phyloP scores from a whole-genome alignment of 768 basidiomycete species.

The Termitomyces eurrhizus region DNA sequence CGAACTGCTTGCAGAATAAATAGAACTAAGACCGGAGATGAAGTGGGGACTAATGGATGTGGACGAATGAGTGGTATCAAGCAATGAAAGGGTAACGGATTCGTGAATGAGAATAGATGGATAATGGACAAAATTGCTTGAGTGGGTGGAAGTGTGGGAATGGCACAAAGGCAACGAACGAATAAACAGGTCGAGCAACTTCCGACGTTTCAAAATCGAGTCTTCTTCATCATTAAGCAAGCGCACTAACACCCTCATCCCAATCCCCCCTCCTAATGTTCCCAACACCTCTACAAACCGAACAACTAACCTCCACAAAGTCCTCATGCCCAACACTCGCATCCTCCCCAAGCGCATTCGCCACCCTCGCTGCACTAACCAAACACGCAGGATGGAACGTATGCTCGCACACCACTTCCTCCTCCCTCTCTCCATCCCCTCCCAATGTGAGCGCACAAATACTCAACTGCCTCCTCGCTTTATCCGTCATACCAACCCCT shows the following conservation, averaged over 20 bases:
- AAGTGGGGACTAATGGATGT: neutral
- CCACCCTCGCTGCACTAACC: slow-evolving; percentile 59
- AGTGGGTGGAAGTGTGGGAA: neutral
- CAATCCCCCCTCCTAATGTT: slow-evolving; percentile 57
- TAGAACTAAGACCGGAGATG: too few relatives aligned
- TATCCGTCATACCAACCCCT: slow-evolving; percentile 25
- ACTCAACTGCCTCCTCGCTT: slow-evolving; percentile 31
- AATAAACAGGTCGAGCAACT: neutral
- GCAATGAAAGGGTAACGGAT: neutral
- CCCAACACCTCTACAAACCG: slow-evolving; percentile 66
- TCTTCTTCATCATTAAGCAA: slow-evolving; percentile 4
- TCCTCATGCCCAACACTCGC: slow-evolving; percentile 22
- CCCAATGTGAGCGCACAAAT: slow-evolving; percentile 26
- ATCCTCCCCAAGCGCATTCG: slow-evolving; percentile 51
- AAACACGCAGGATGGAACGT: slow-evolving; percentile 71
- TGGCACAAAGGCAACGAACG: neutral
- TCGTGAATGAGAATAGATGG: neutral
- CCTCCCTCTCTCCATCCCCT: slow-evolving; percentile 2
- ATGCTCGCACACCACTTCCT: slow-evolving; percentile 50
- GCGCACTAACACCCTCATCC: slow-evolving; percentile 39
- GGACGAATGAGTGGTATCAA: neutral
- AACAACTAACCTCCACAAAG: slow-evolving; percentile 66
- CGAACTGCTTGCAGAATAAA: neutral
- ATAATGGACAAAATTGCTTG: neutral
- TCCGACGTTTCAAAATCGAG: neutral